Conservation (phyloP, 768 basidiomycete species). For the Dentipellis sp. region DNA sequence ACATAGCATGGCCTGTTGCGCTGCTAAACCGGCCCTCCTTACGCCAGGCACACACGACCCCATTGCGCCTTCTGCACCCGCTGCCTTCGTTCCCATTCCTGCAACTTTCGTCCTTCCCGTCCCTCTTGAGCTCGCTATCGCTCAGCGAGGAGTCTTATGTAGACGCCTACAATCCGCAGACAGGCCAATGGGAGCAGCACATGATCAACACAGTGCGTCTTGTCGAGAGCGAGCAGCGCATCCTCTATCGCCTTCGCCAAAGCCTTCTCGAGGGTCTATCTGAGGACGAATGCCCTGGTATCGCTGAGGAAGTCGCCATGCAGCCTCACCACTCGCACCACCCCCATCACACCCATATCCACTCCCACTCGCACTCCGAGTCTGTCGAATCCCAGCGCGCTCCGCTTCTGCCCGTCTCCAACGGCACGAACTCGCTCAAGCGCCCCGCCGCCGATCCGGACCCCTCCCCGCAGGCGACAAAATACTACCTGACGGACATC, state of each 20-base stretch:
- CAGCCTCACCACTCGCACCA: constrained; percentile 23
- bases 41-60: constrained; percentile 13
- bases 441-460: constrained; percentile 12
- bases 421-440: constrained; percentile 6
- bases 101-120: constrained; percentile 42
- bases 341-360: neutral
- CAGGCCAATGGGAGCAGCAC: constrained; percentile 63
- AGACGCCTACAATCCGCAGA: constrained; percentile 45
- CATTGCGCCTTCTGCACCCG: constrained; percentile 15
- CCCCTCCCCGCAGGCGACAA: constrained; percentile 12
- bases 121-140: constrained; percentile 46
- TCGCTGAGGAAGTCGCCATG: constrained; percentile 44
- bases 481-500: constrained; percentile 8
- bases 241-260: constrained; percentile 53
- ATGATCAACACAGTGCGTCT: constrained; percentile 47
- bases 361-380: neutral
- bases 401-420: constrained; percentile 1
- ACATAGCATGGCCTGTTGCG: neutral
- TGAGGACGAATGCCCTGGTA: constrained; percentile 48
- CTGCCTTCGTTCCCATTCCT: constrained; percentile 59
- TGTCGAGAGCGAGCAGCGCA: constrained; percentile 49
- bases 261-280: constrained; percentile 46
- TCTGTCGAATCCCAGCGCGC: neutral
- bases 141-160: constrained; percentile 44
- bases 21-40: neutral